Conservation (phyloP, 2,329 filamentous ascomycete genomes). For the Plenodomus biglobosus region DNA sequence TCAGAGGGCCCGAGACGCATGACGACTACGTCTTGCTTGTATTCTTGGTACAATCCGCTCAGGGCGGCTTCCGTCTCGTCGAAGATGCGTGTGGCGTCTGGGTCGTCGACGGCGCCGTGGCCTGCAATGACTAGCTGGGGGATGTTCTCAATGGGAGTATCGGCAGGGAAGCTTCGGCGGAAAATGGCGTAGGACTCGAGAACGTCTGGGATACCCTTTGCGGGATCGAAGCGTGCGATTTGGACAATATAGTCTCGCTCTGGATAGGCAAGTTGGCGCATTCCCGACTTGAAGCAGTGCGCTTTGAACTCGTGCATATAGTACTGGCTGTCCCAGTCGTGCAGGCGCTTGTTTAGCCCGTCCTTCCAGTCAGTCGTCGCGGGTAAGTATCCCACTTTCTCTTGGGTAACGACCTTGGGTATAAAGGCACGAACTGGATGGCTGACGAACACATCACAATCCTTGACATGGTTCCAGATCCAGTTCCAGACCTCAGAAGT, state of each 20-base stretch:
- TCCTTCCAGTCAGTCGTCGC: slow-evolving; percentile 85
- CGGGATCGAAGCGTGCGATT: slow-evolving; percentile 79
- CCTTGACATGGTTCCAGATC: slow-evolving; percentile 70
- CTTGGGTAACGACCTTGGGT: slow-evolving; percentile 64
- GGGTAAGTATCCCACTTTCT: slow-evolving; percentile 73
- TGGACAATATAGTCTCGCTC: slow-evolving; percentile 74
- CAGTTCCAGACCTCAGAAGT: slow-evolving; percentile 75
- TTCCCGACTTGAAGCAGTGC: slow-evolving; percentile 60
- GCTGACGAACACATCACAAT: slow-evolving; percentile 77
- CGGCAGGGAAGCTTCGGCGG: slow-evolving; percentile 60
- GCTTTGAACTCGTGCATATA: slow-evolving; percentile 74
- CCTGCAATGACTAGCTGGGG: slow-evolving; percentile 78
- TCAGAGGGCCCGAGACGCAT: slow-evolving; percentile 78
- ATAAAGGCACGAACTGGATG: slow-evolving; percentile 78
- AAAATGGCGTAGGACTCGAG: slow-evolving; percentile 76
- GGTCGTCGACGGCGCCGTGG: slow-evolving; percentile 79
- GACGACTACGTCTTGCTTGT: slow-evolving; percentile 64
- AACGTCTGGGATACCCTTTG: slow-evolving; percentile 78
- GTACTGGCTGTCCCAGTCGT: slow-evolving; percentile 69
- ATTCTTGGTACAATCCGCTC: slow-evolving; percentile 57
- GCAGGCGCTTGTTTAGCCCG: slow-evolving; percentile 75
- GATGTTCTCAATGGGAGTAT: slow-evolving; percentile 51
- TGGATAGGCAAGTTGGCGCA: slow-evolving; percentile 62
- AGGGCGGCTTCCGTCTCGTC: slow-evolving; percentile 71
- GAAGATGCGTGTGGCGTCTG: slow-evolving; percentile 71